These are phyloP conservation scores for Taiwanofungus camphoratus DNA, from an alignment of 1,284 basidiomycete species.

Conservation along the genomic window DNA sequence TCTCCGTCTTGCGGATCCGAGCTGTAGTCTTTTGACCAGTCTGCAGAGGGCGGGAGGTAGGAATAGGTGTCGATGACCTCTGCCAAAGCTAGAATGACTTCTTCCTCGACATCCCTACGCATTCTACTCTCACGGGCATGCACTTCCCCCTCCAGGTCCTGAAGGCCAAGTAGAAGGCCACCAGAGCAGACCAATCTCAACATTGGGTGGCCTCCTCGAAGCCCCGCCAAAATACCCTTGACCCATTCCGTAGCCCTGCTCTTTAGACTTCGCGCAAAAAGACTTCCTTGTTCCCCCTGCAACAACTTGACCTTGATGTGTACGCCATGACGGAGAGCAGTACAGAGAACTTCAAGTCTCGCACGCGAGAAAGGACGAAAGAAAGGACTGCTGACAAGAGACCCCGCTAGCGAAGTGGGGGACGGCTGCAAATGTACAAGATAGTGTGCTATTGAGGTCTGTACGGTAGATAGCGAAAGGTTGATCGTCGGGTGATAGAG, in stretches of 20 bases:
- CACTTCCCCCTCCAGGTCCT: conserved; percentile 41
- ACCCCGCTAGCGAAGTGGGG: conserved; percentile 63
- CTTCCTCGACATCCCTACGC: conserved; percentile 48
- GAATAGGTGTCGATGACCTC: conserved; percentile 63
- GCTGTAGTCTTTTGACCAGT: conserved; percentile 66
- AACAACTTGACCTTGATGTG: conserved; percentile 47
- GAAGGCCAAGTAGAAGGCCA: conserved; percentile 59
- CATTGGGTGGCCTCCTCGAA: conserved; percentile 57
- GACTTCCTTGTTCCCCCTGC: conserved; percentile 27
- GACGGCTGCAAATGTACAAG: conserved; percentile 47
- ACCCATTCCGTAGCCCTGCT: conserved; percentile 47
- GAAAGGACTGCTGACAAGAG: conserved; percentile 56
- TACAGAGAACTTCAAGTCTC: conserved; percentile 47
- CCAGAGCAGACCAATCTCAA: conserved; percentile 53
- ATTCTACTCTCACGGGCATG: conserved; percentile 15
- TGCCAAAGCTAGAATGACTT: conserved; percentile 60
- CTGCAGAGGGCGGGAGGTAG: conserved; percentile 28
- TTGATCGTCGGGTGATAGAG: conserved; percentile 44
- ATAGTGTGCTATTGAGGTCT: conserved; percentile 58
- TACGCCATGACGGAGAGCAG: conserved; percentile 57
- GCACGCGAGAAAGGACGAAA: conserved; percentile 37
- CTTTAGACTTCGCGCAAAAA: conserved; percentile 42
- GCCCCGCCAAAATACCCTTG: conserved; percentile 49
- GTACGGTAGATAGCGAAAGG: conserved; percentile 46
- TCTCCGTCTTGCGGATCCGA: conserved; percentile 34